Conservation (phyloP, 106 monocot species). For the Chionographis japonica region DNA sequence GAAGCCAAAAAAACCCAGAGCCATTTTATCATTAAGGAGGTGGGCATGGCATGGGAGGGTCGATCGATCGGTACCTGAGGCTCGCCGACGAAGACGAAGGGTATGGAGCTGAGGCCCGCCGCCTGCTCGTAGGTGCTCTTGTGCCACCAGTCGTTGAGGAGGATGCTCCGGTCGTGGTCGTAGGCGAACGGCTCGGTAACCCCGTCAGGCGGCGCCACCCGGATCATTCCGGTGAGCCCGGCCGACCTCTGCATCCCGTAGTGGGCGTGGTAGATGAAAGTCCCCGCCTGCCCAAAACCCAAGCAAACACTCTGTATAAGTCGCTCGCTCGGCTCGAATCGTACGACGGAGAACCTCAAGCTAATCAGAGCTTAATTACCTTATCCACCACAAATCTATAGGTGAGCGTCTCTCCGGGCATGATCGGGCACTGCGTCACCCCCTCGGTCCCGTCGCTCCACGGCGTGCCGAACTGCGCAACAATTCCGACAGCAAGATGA, state of each 20-base stretch:
- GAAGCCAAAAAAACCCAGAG: no score
- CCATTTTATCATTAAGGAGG: no score
- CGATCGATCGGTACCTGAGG: constrained; percentile 37
- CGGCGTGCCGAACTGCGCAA: constrained; percentile 62
- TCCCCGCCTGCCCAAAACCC: constrained; percentile 46
- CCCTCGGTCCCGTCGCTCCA: constrained; percentile 83
- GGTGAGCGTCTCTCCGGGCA: constrained; percentile 66
- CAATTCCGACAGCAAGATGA: no score
- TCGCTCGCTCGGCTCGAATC: not conserved
- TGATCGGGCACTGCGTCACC: constrained; percentile 82
- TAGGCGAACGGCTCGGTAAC: constrained; percentile 60
- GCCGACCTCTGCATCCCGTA: constrained; percentile 86
- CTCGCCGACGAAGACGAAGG: constrained; percentile 61
- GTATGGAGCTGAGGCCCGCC: constrained; percentile 35
- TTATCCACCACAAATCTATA: constrained; percentile 78
- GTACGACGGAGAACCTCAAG: not conserved
- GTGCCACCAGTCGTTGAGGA: constrained; percentile 96
- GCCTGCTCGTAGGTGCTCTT: constrained; percentile 63
- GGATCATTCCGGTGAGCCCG: constrained; percentile 69
- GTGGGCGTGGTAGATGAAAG: constrained; percentile 82
- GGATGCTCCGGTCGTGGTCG: constrained; percentile 53
- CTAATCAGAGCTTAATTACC: constrained; percentile 18
- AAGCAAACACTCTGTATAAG: not conserved
- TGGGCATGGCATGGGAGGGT: no score
- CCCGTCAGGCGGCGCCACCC: constrained; percentile 30